Conservation (phyloP, 192 early-diverging fungal species). For the Entophlyctis helioformis region DNA sequence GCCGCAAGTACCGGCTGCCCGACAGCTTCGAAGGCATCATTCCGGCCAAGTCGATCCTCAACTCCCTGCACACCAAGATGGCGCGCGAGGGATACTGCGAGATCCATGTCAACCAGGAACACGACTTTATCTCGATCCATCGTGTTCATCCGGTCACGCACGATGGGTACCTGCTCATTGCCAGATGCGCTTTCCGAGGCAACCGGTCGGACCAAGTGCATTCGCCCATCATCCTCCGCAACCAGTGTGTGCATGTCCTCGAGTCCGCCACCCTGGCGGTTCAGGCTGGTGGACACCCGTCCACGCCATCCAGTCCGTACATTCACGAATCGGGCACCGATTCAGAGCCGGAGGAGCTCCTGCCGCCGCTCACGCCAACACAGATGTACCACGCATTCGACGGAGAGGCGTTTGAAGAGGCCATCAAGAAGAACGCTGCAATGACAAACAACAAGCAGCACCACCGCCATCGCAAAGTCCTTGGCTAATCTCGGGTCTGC, state of each 20-base stretch:
- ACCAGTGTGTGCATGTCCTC: constrained; percentile 33
- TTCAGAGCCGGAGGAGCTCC: background rate
- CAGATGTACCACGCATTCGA: constrained; percentile 19
- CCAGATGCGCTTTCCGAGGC: constrained; percentile 68
- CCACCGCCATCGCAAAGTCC: constrained; percentile 8
- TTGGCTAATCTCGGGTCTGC: constrained; percentile 46
- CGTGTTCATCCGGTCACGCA: constrained; percentile 81
- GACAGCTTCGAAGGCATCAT: constrained; percentile 46
- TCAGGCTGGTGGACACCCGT: constrained; percentile 3
- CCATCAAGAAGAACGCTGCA: constrained; percentile 3
- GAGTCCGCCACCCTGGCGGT: constrained; percentile 23
- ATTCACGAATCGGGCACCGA: no score
- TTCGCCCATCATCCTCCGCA: constrained; percentile 29
- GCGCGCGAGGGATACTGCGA: constrained; percentile 75
- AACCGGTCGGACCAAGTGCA: constrained; percentile 16
- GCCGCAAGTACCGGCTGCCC: constrained; percentile 58
- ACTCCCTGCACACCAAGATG: constrained; percentile 71
- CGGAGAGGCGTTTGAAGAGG: background rate
- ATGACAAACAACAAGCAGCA: no score
- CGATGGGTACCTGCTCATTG: constrained; percentile 84
- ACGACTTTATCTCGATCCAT: constrained; percentile 86
- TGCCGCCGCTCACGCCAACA: constrained; percentile 4
- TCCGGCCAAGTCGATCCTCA: constrained; percentile 57
- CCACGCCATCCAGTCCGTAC: constrained; percentile 3
- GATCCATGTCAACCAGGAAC: constrained; percentile 93